Evolutionary conservation across 768 basidiomycete genomes (phyloP).

Genomic region (Mycena vitilis): DNA sequence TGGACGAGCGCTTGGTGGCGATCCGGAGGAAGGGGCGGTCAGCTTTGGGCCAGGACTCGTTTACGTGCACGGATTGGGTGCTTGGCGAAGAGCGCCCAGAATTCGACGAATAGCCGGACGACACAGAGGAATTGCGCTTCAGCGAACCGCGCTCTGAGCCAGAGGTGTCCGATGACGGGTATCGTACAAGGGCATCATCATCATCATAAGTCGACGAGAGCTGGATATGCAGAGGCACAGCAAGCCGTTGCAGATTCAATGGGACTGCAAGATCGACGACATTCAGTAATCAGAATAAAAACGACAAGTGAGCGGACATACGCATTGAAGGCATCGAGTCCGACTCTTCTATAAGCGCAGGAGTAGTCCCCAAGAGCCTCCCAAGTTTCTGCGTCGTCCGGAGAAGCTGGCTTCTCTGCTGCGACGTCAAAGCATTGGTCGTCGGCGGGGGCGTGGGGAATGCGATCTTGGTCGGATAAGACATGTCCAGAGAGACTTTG

Average conservation of each 20-base stretch:
- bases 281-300: neutral
- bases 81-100: constrained; percentile 11
- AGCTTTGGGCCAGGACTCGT: constrained; percentile 34
- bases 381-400: constrained; percentile 71
- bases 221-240: constrained; percentile 32
- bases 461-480: constrained; percentile 46
- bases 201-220: constrained; percentile 33
- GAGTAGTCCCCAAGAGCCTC: constrained; percentile 67
- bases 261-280: constrained; percentile 20
- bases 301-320: neutral
- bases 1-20: constrained; percentile 15
- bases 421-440: constrained; percentile 61
- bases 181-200: constrained; percentile 28
- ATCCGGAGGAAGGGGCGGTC: constrained; percentile 33
- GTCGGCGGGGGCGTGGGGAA: constrained; percentile 69
- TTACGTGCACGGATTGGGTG: constrained; percentile 17
- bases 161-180: constrained; percentile 33
- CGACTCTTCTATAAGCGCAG: constrained; percentile 61
- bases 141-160: constrained; percentile 20
- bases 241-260: constrained; percentile 35
- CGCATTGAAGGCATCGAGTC: constrained; percentile 31
- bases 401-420: constrained; percentile 66
- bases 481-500: constrained; percentile 28
- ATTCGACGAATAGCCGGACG: constrained; percentile 22
- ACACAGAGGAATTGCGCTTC: constrained; percentile 24